Percentiles rank a stretch among this genome's conserved stretches.
phyloP scores from a whole-genome alignment of 371 early-diverging fungal species.

The Circinella umbellata region DNA sequence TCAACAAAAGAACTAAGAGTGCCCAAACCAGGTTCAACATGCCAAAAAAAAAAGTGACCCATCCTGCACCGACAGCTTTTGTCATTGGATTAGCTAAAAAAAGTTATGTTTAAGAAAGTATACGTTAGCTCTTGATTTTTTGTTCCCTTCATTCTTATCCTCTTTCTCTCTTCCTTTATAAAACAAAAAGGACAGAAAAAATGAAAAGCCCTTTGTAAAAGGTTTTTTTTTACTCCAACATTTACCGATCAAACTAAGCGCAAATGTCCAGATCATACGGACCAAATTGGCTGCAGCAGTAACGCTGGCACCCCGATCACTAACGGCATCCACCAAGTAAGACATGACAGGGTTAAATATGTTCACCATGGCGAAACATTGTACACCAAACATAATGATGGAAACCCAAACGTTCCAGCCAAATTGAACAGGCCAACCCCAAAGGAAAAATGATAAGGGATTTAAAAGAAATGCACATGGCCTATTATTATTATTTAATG shows the following conservation, averaged over 20 bases:
- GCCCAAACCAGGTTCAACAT: constrained; percentile 53
- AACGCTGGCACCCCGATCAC: constrained; percentile 63
- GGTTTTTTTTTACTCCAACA: not conserved
- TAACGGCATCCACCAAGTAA: constrained; percentile 61
- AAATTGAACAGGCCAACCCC: constrained; percentile 62
- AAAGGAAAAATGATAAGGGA: constrained; percentile 58
- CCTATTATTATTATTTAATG: constrained; percentile 16
- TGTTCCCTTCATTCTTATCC: constrained; percentile 14
- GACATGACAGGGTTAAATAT: constrained; percentile 56
- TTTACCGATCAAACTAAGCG: constrained; percentile 57
- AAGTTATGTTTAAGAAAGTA: not conserved
- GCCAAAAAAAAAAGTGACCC: constrained; percentile 44
- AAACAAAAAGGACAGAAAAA: not conserved
- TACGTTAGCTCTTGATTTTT: not conserved
- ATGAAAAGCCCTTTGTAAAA: too few species aligned
- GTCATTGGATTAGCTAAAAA: constrained; percentile 52
- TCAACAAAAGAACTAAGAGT: constrained; percentile 42
- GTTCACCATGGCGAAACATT: constrained; percentile 66
- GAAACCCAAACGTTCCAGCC: constrained; percentile 57
- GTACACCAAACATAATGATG: constrained; percentile 59
- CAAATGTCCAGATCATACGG: constrained; percentile 60
- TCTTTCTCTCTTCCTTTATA: constrained; percentile 12
- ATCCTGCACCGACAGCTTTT: constrained; percentile 41
- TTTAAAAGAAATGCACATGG: constrained; percentile 57
- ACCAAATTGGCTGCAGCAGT: constrained; percentile 64